Base-by-base conservation (phyloP, 768 basidiomycete genomes). In the Hemileccinum rubropunctum region DNA sequence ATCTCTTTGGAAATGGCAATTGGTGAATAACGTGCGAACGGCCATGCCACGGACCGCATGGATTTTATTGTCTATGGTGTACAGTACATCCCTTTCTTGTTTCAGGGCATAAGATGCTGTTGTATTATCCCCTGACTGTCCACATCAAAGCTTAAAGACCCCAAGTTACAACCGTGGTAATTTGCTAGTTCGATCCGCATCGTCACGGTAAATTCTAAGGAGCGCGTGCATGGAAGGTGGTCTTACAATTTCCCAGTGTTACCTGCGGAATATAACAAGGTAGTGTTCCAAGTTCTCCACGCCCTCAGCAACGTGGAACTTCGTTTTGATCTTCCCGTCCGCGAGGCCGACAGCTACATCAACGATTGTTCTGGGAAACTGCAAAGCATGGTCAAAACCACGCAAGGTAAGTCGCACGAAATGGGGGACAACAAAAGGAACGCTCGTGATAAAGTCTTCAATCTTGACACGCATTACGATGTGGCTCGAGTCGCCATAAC, bases 391-490 rank as follows among this genome's bases (percentile, higher is more conserved):
- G 69, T 98, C 91, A 52, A 91, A 76, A 10, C 90, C 89, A 57
- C 41, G 52, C 26, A 36, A 28, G 6, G 36, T 55, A 45, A 65
- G 44, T 33, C 33, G 2, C 17, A 34, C 26, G 15, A 34, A 20
- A n/a, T n/a, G 1, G 15, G 14, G 17, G 14, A 33, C 6, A 28
- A 15, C 6, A n/a, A 23, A 27, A 21, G 33, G n/a, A 14, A 64
- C 83, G 43, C 61, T 88, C 84, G 91, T 78, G 58, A 95, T 74
- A 70, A 92, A 97, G 9, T 94, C 95, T 62, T 88, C 74, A 1
- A 98, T 81, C 35, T 75, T 86, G 14, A 88, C 91, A 35, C 92
- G 79, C 62, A 86, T 84, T 0, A 78, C 61, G 56, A 97, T 93
- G 48, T 95, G 71, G 50, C 73, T 81, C 33, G 76, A 54, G 61